phyloP scores from a whole-genome alignment of 129 eudicot genomes.

The Centaurea solstitialis region DNA sequence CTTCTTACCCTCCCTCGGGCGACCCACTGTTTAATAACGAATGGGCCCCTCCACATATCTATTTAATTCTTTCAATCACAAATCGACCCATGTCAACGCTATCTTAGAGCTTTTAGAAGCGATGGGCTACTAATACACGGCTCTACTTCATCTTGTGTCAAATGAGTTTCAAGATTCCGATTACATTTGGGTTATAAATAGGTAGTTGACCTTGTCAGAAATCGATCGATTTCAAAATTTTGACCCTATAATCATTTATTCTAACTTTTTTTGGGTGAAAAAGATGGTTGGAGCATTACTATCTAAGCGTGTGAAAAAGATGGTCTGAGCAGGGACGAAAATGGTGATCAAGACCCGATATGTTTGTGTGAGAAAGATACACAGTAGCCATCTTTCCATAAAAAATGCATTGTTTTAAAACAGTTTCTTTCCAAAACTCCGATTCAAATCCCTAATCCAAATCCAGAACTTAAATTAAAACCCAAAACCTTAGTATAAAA shows the following conservation, averaged over 20 bases:
- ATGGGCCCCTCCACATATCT: background rate
- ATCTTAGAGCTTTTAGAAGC: background rate
- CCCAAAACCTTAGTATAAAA: background rate
- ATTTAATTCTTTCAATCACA: background rate
- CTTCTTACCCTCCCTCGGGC: background rate
- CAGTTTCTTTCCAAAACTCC: background rate
- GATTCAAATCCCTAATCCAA: background rate
- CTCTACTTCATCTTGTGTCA: background rate
- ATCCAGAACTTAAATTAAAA: background rate
- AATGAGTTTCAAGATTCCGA: background rate
- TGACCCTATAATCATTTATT: background rate
- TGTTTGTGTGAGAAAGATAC: background rate
- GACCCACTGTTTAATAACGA: background rate
- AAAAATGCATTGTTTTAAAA: background rate
- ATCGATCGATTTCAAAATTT: background rate
- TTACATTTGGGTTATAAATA: background rate
- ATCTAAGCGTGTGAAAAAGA: background rate
- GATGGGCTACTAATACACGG: background rate
- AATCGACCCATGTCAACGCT: background rate
- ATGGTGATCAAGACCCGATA: background rate
- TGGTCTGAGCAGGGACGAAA: no score
- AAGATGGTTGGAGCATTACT: no score
- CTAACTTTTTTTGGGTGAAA: background rate
- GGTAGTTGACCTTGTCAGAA: background rate
- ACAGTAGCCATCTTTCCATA: background rate